Percentiles rank a stretch among this genome's conserved stretches.
Evolutionary conservation across 1,284 basidiomycete species (phyloP).

Genomic region (Pterula multifida): DNA sequence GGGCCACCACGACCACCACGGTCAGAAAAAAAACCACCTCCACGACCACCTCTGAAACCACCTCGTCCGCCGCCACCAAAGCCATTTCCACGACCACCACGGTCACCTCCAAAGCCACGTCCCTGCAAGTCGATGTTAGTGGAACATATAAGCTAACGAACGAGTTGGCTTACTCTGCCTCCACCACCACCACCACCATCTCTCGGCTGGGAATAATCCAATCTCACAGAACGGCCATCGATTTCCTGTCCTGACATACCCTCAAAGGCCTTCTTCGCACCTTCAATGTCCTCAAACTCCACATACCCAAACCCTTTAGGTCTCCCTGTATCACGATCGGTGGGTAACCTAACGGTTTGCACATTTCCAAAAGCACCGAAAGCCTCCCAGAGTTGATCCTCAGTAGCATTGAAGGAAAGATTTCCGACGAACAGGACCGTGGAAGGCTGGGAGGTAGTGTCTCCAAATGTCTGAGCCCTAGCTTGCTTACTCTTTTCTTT

Average conservation of each 20-base stretch:
- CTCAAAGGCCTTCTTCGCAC: slow-evolving; percentile 76
- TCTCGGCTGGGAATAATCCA: slow-evolving; percentile 46
- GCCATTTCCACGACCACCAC: slow-evolving; percentile 32
- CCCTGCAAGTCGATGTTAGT: slow-evolving; percentile 23
- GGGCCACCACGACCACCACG: slow-evolving; percentile 23
- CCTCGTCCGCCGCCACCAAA: slow-evolving; percentile 29
- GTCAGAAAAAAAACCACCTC: slow-evolving; percentile 20
- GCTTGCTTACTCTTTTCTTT: slow-evolving; percentile 47
- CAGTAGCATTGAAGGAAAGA: slow-evolving; percentile 69
- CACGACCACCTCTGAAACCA: slow-evolving; percentile 26
- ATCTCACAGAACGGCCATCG: slow-evolving; percentile 49
- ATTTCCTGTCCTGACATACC: slow-evolving; percentile 67
- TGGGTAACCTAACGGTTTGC: slow-evolving; percentile 84
- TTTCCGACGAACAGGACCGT: slow-evolving; percentile 87
- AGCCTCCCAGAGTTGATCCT: slow-evolving; percentile 85
- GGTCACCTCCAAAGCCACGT: slow-evolving; percentile 30
- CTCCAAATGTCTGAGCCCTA: slow-evolving; percentile 66
- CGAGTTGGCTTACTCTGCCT: slow-evolving; percentile 10
- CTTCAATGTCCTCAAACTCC: slow-evolving; percentile 77
- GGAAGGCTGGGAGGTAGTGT: slow-evolving; percentile 74
- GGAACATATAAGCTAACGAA: slow-evolving; percentile 4
- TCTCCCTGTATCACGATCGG: slow-evolving; percentile 83
- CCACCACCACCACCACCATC: slow-evolving; percentile 43
- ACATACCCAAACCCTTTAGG: slow-evolving; percentile 98
- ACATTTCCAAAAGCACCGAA: slow-evolving; percentile 91